phyloP scores from a whole-genome alignment of 2,329 filamentous ascomycete species.

The Penicillium sp. region DNA sequence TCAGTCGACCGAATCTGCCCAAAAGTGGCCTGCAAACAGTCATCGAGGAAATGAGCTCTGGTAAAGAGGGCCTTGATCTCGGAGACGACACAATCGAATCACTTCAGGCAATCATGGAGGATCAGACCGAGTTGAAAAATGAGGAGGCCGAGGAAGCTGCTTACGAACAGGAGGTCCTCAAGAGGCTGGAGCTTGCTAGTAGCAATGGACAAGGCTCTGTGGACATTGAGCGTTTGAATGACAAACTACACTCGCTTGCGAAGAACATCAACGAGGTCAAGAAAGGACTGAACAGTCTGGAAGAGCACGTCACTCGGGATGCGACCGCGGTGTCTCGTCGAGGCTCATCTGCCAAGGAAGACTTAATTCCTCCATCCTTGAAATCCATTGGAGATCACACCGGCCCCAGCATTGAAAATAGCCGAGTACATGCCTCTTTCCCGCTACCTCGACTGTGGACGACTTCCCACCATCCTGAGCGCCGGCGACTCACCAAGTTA shows the following conservation, averaged over 20 bases:
- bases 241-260: slow-evolving; percentile 36
- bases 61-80: slow-evolving; percentile 33
- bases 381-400: slow-evolving; percentile 16
- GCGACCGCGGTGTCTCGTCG: slow-evolving; percentile 12
- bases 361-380: slow-evolving; percentile 4
- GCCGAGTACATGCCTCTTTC: slow-evolving; percentile 27
- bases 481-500: slow-evolving; percentile 32
- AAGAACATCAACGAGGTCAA: slow-evolving; percentile 39
- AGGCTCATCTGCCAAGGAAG: slow-evolving; percentile 11
- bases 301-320: slow-evolving; percentile 31
- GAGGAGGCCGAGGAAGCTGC: slow-evolving; percentile 29
- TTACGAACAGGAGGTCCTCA: slow-evolving; percentile 27
- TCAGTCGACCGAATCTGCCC: slow-evolving; percentile 36
- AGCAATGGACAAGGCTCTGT: slow-evolving; percentile 18
- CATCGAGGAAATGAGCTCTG: slow-evolving; percentile 35
- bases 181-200: slow-evolving; percentile 19
- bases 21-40: slow-evolving; percentile 40
- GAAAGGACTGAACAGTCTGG: slow-evolving; percentile 35
- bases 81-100: slow-evolving; percentile 44
- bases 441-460: slow-evolving; percentile 35
- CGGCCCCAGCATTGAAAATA: slow-evolving; percentile 12
- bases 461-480: slow-evolving; percentile 22
- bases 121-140: slow-evolving; percentile 22
- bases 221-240: slow-evolving; percentile 34
- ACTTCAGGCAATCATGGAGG: slow-evolving; percentile 38